phyloP scores from a whole-genome alignment of 768 basidiomycete genomes.

The Boletus subparvulus region DNA sequence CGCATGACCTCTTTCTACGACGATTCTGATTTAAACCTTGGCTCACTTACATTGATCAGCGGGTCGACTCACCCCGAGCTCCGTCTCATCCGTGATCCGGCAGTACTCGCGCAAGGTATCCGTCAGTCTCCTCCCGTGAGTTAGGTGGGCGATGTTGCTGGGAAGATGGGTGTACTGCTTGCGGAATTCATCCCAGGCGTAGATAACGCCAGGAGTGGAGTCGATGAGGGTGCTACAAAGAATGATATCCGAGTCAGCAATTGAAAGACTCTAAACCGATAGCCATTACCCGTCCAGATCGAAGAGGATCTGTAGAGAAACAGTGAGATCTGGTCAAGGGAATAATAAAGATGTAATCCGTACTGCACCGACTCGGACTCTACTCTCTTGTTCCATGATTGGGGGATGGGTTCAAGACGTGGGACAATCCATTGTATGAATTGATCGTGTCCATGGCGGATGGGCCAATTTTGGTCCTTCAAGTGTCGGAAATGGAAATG shows the following conservation, averaged over 20 bases:
- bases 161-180: conserved; percentile 55
- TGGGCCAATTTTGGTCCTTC: too few relatives aligned
- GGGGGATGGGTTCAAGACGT: background rate
- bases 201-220: conserved; percentile 80
- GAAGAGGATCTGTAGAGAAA: conserved; percentile 53
- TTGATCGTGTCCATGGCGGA: conserved; percentile 3
- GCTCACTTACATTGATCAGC: background rate
- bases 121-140: conserved; percentile 73
- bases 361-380: conserved; percentile 53
- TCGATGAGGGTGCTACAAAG: conserved; percentile 65
- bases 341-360: conserved; percentile 14
- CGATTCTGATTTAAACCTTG: background rate
- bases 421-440: background rate
- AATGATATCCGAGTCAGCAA: conserved; percentile 7
- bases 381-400: conserved; percentile 20
- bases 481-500: background rate
- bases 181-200: conserved; percentile 73
- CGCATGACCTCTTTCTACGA: conserved; percentile 64
- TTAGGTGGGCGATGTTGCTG: conserved; percentile 52
- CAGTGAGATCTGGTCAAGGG: background rate
- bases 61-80: conserved; percentile 49
- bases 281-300: conserved; percentile 64
- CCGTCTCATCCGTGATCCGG: conserved; percentile 53
- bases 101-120: conserved; percentile 77
- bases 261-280: background rate